Evolutionary conservation across 805 yeast genomes (phyloP).

Genomic region (Saccharomyces jurei): DNA sequence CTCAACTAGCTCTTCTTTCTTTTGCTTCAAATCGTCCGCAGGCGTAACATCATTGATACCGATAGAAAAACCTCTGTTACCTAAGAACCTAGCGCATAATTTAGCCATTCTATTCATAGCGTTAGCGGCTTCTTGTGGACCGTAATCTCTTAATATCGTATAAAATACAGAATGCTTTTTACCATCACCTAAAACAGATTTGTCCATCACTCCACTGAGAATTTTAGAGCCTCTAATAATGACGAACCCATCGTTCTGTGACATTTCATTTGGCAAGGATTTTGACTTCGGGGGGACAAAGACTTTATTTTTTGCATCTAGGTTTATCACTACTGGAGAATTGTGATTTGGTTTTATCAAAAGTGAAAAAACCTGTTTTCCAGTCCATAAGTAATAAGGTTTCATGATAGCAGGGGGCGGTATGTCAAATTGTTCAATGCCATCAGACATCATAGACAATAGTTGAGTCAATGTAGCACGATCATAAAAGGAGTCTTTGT

Average conservation of each 20-base stretch:
- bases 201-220: constrained; percentile 93
- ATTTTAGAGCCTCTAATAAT: constrained; percentile 83
- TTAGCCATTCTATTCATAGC: constrained; percentile 99
- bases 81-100: constrained; percentile 88
- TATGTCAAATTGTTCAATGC: constrained; percentile 73
- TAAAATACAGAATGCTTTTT: constrained; percentile 94
- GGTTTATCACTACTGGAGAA: constrained; percentile 76
- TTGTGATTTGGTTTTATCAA: constrained; percentile 72
- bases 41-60: constrained; percentile 98
- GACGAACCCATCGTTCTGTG: constrained; percentile 93
- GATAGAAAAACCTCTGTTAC: constrained; percentile 92
- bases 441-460: constrained; percentile 94
- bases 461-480: constrained; percentile 76
- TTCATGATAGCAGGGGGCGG: constrained; percentile 94
- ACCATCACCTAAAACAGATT: constrained; percentile 93
- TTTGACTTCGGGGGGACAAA: constrained; percentile 61
- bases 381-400: constrained; percentile 91
- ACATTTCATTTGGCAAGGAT: constrained; percentile 83
- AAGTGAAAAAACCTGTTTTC: constrained; percentile 87
- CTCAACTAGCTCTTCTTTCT: constrained; percentile 85
- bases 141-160: constrained; percentile 89
- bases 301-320: constrained; percentile 92
- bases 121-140: constrained; percentile 89
- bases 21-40: constrained; percentile 60
- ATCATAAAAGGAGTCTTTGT: constrained; percentile 88